phyloP scores from a whole-genome alignment of 257 asterid species.

The Nicotiana undulata region DNA sequence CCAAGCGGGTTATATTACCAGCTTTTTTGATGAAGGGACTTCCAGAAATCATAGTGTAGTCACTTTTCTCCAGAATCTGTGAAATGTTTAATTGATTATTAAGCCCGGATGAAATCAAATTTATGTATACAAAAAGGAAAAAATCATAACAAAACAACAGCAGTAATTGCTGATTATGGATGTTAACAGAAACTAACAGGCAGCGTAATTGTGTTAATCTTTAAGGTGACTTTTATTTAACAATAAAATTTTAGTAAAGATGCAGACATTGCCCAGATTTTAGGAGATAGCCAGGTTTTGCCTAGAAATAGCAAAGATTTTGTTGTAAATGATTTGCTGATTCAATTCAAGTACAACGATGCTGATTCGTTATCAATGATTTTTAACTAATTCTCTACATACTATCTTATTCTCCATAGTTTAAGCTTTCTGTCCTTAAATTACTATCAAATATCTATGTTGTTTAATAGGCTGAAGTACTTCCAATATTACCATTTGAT shows the following conservation, averaged over 20 bases:
- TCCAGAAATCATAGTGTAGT: constrained; percentile 75
- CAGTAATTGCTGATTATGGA: background rate
- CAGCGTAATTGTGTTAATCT: background rate
- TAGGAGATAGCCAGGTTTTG: background rate
- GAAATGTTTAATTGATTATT: constrained; percentile 2
- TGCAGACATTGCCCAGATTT: background rate
- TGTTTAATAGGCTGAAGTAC: background rate
- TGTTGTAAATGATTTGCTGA: background rate
- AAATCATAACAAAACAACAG: background rate
- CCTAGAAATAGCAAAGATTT: background rate
- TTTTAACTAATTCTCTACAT: background rate
- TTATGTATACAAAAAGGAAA: background rate
- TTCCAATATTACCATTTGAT: background rate
- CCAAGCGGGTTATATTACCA: constrained; percentile 31
- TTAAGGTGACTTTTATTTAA: background rate
- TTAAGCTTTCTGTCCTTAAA: background rate
- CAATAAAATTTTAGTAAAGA: background rate
- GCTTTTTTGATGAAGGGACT: constrained; percentile 65
- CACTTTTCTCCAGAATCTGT: constrained; percentile 90
- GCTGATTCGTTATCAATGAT: too few relatives aligned
- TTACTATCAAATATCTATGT: background rate
- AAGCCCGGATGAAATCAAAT: background rate
- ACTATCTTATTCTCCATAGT: background rate
- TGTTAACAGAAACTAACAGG: background rate
- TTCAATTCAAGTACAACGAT: background rate